phyloP scores from a whole-genome alignment of 495 filamentous ascomycete species.

The Neurospora sp. region DNA sequence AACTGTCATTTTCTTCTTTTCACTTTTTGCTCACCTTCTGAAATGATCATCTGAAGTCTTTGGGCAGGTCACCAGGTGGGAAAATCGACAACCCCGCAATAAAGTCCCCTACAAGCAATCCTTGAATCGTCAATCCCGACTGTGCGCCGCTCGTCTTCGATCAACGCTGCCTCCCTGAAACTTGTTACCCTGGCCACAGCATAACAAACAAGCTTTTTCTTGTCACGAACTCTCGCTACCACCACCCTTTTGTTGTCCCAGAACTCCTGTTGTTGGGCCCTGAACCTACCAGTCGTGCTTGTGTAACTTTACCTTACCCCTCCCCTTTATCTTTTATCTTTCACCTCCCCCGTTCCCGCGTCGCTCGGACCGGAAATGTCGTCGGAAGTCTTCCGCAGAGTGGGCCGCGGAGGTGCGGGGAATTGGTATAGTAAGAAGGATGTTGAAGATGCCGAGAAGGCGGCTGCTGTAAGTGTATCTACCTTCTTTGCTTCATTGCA shows the following conservation, averaged over 20 bases:
- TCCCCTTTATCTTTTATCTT: background rate
- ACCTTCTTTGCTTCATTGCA: background rate
- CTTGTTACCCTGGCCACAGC: background rate
- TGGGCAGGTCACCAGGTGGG: background rate
- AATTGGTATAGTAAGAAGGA: constrained; percentile 51
- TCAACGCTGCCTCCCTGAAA: background rate
- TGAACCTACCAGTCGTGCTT: background rate
- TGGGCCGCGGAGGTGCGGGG: constrained; percentile 49
- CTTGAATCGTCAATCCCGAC: background rate
- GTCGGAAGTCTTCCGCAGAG: constrained; percentile 21
- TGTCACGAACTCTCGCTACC: background rate
- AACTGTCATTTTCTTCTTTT: background rate
- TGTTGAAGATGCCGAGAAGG: constrained; percentile 34
- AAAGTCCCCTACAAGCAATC: background rate
- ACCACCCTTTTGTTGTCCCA: background rate
- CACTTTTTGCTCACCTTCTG: background rate
- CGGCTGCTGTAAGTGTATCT: constrained; percentile 16
- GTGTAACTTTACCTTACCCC: background rate
- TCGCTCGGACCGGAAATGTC: constrained; percentile 7
- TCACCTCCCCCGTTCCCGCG: background rate
- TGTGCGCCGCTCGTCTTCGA: background rate
- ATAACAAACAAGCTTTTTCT: background rate
- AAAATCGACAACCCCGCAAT: background rate
- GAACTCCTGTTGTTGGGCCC: background rate
- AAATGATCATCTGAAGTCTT: background rate